Evolutionary conservation across 805 yeast genomes (phyloP).

Genomic region (Schwanniomyces pseudopolymorphus): DNA sequence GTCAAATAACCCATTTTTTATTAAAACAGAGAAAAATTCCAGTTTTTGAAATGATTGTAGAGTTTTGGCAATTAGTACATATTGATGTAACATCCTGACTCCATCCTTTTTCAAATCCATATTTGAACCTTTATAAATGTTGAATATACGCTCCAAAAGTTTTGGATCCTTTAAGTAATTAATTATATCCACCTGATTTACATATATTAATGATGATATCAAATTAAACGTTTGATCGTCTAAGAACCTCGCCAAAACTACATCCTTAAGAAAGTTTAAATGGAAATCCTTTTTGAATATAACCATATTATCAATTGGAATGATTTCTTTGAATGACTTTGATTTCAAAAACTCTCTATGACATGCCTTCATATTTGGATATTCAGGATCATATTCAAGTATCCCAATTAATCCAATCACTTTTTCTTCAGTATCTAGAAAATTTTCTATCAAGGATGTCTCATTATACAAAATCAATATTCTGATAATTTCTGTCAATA

Average conservation of each 20-base stretch:
- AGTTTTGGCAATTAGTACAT: conserved; percentile 69
- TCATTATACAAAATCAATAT: conserved; percentile 73
- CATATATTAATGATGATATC: conserved; percentile 63
- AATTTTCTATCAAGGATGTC: conserved; percentile 29
- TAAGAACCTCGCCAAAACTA: conserved; percentile 73
- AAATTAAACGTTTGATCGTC: conserved; percentile 78
- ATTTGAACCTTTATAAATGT: conserved; percentile 41
- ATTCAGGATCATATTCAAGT: conserved; percentile 85
- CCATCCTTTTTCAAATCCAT: conserved; percentile 58
- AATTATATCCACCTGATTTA: conserved; percentile 67
- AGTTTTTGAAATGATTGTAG: conserved; percentile 61
- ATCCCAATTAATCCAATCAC: conserved; percentile 66
- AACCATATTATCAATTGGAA: conserved; percentile 55
- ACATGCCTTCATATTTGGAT: conserved; percentile 75
- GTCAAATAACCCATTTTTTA: conserved; percentile 67
- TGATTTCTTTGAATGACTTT: conserved; percentile 66
- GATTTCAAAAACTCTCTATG: conserved; percentile 65
- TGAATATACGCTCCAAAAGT: conserved; percentile 61
- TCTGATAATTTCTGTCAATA: conserved; percentile 73
- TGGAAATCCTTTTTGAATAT: conserved; percentile 75
- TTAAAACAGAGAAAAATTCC: conserved; percentile 60
- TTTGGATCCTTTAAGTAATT: conserved; percentile 51
- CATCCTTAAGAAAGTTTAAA: conserved; percentile 81
- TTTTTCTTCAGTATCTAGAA: conserved; percentile 30
- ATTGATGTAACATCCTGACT: conserved; percentile 75